A percentile compares a stretch with the other conserved stretches of the same genome.
Evolutionary conservation across 768 basidiomycete genomes (phyloP).

Genomic region (Udeniomyces megalosporus): DNA sequence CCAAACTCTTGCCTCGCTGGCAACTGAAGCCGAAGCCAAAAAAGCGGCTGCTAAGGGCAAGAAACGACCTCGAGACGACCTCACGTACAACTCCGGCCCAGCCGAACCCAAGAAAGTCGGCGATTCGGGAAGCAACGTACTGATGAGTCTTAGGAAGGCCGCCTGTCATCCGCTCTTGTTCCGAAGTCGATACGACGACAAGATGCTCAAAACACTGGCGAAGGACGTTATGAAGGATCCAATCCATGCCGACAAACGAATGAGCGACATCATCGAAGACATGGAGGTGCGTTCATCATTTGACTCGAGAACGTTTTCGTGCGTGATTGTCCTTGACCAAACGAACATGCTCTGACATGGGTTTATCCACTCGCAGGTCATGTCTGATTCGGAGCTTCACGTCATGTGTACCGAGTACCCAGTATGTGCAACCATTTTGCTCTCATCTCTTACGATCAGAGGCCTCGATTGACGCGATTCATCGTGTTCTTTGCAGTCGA

Average conservation of each 20-base stretch:
- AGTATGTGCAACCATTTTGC: constrained; percentile 37
- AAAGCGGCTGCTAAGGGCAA: constrained; percentile 28
- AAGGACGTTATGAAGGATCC: constrained; percentile 75
- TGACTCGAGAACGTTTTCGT: neutral
- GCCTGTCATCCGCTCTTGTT: constrained; percentile 94
- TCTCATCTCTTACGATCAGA: neutral
- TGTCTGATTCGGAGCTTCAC: constrained; percentile 94
- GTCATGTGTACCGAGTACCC: constrained; percentile 71
- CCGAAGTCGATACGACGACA: constrained; percentile 65
- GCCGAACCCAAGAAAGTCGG: constrained; percentile 22
- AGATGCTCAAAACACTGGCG: constrained; percentile 54
- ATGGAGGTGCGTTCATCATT: constrained; percentile 43
- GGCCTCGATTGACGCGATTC: constrained; percentile 16
- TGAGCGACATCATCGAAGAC: constrained; percentile 83
- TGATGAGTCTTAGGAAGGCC: constrained; percentile 96
- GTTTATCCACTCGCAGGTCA: constrained; percentile 38
- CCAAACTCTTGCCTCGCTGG: constrained; percentile 58
- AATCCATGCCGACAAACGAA: constrained; percentile 68
- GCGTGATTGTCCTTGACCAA: neutral
- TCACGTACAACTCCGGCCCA: constrained; percentile 9
- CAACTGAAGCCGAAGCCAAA: constrained; percentile 15
- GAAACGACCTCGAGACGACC: constrained; percentile 1
- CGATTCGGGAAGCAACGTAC: constrained; percentile 76
- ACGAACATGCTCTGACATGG: neutral
- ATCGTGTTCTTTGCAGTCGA: neutral